Evolutionary conservation across 2,329 filamentous ascomycete genomes (phyloP), one percentile per base, ranked within the genome.

Genomic region (Dryadomyces quercus-mongolicae): DNA sequence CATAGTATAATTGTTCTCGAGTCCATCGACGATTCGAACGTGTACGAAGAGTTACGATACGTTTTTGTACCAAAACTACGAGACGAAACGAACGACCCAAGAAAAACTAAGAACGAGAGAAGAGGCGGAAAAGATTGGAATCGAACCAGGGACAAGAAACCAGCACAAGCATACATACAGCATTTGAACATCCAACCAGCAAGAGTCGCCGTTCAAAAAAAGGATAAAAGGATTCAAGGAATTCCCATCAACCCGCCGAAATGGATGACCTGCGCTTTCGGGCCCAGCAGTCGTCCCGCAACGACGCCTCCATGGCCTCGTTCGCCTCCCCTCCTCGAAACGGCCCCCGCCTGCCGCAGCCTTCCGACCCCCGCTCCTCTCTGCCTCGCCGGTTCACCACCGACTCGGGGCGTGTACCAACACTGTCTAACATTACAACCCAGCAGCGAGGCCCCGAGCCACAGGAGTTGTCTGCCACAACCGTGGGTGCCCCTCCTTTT

Each of bases 311-410:
- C 60, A 87, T 90, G 72, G 81, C 84, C 66, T 81, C 82, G 61
- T 81, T 89, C 69, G 82, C 84, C 64, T 85, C 86, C 64, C 84
- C 87, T 65, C 80, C 82, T 62, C 83, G 87, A 67, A 85, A 85
- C 68, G 78, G 80, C 65, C 76, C 74, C 65, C 81, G 82, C 65
- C 75, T 83, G 67, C 75, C 73, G 59, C 78, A 78, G 60, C 75
- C 78, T 60, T 70, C 74, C 68, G 88, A 95, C 66, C 79, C 80
- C 60, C 84, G 91, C 69, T 81, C 82, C 59, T 84, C 83, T 62
- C 76, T 97, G 67, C 88, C 91, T 70, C 85, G 92, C 65, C 86
- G 92, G 66, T 97, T 97, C 72, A 97, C 92, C 59, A 93, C 91
- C 55, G 94, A 95, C 72, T 84, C 88, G 71, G 78, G 88, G 70